Base-by-base conservation (phyloP, 1,139 yeast genomes). In the Spencermartinsiella ligniputridi region DNA sequence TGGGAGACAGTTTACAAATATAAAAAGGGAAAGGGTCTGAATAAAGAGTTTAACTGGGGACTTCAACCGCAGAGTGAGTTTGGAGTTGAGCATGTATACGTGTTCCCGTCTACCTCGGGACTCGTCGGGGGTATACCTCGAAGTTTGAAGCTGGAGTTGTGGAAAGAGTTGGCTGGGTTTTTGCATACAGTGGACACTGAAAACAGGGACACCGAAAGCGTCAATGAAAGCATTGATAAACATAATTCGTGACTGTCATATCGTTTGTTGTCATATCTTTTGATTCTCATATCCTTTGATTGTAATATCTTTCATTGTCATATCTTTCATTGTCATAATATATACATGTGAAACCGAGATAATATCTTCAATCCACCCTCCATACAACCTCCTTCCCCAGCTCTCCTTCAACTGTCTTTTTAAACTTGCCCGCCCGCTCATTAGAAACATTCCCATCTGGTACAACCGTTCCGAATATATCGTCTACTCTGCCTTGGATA, bases 71-170 rank as follows among this genome's bases (percentile, higher is more conserved):
- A 50, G 46, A 30, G 13, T 12, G 52, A 64, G 41, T 66, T 57
- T 3, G 50, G 50, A 1, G 49, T 55, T 5, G 30, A 34, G 3
- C 51, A 58, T 15, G 55, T 80, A 0, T 78, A 72, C 59, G 90
- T 84, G 3, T 73, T 83, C 35, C 92, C 92, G 2, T 81, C 81
- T 42, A 83, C 92, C 0, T 82, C 89, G 1, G 94, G 94, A 0
- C 65, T 85, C n/a, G 92, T 81, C 5, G 70, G 73, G 2, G 75
- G 83, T 6, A 65, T 81, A 57, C 65, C 70, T 16, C 69, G 68
- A 47, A 64, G 61, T 0, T 71, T 70, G 40, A 81, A 79, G 56
- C 57, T 78, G 40, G 54, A 54, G 6, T 54, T 75, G 21, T 83
- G 89, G 89, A 54, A 58, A 11, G 57, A 58, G 4, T 52, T 77